Evolutionary conservation across 345 rosid genomes (phyloP).

Genomic region (Gossypium mustelinum): DNA sequence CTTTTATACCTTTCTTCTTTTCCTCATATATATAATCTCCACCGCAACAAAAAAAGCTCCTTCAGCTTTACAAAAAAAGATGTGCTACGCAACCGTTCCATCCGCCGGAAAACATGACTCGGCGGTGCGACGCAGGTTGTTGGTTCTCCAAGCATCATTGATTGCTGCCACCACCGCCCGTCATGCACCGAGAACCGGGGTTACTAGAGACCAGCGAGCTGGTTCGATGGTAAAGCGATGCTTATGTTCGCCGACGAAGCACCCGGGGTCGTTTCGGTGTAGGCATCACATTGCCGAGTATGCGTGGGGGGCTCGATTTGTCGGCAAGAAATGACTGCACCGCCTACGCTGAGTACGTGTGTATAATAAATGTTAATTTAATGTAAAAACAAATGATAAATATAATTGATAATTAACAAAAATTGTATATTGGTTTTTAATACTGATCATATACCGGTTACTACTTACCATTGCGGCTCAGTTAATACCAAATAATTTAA

Average conservation of each 20-base stretch:
- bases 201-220: conserved; percentile 15
- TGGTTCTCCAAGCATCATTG: conserved; percentile 11
- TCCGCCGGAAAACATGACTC: conserved; percentile 1
- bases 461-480: too few species aligned
- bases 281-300: conserved; percentile 57
- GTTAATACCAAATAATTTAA: too few species aligned
- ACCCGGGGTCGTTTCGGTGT: conserved; percentile 80
- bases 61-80: conserved; percentile 12
- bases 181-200: conserved; percentile 17
- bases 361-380: too few species aligned
- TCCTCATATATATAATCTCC: background rate
- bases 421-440: too few species aligned
- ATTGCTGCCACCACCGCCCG: background rate
- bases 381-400: too few species aligned
- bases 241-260: conserved; percentile 67
- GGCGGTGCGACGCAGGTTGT: conserved; percentile 16
- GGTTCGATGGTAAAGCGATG: conserved; percentile 35
- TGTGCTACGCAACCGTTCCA: conserved; percentile 26
- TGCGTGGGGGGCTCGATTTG: conserved; percentile 36
- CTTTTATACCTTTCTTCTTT: conserved; percentile 4
- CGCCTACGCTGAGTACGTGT: too few species aligned
- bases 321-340: background rate
- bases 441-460: too few species aligned
- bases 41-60: background rate
- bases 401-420: too few species aligned